Percentiles rank a stretch among this genome's conserved stretches.
phyloP scores from a whole-genome alignment of 2,329 filamentous ascomycete species.

The Alternaria burnsii region DNA sequence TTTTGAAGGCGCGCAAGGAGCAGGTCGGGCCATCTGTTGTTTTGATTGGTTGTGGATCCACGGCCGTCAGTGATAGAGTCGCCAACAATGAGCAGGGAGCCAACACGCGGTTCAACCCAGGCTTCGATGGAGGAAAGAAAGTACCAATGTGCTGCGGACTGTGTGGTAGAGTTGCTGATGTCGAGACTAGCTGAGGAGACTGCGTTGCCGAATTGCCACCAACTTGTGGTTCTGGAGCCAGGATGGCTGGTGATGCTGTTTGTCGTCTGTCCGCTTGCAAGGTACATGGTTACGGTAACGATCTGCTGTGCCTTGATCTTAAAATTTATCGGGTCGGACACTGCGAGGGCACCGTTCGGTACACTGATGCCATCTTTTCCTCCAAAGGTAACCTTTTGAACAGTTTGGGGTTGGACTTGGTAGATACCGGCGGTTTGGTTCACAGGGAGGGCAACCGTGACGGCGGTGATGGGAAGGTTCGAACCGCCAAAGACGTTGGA shows the following conservation, averaged over 20 bases:
- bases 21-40: constrained; percentile 60
- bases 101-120: constrained; percentile 55
- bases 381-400: constrained; percentile 67
- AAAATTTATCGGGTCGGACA: constrained; percentile 70
- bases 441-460: constrained; percentile 65
- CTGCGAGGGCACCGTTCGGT: constrained; percentile 64
- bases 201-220: constrained; percentile 67
- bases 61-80: constrained; percentile 73
- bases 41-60: constrained; percentile 66
- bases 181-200: constrained; percentile 60
- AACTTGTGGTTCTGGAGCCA: constrained; percentile 70
- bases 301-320: constrained; percentile 60
- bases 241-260: constrained; percentile 70
- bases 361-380: constrained; percentile 61
- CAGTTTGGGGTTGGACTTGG: constrained; percentile 61
- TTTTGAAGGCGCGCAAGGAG: constrained; percentile 58
- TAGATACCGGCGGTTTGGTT: constrained; percentile 64
- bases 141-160: constrained; percentile 61
- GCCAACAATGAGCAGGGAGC: constrained; percentile 65
- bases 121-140: constrained; percentile 67
- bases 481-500: constrained; percentile 72
- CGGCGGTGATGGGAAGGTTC: constrained; percentile 67
- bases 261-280: constrained; percentile 63
- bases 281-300: constrained; percentile 67
- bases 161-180: constrained; percentile 48